Base-by-base conservation (phyloP, 2,329 filamentous ascomycete species). In the Arthroderma uncinatum region DNA sequence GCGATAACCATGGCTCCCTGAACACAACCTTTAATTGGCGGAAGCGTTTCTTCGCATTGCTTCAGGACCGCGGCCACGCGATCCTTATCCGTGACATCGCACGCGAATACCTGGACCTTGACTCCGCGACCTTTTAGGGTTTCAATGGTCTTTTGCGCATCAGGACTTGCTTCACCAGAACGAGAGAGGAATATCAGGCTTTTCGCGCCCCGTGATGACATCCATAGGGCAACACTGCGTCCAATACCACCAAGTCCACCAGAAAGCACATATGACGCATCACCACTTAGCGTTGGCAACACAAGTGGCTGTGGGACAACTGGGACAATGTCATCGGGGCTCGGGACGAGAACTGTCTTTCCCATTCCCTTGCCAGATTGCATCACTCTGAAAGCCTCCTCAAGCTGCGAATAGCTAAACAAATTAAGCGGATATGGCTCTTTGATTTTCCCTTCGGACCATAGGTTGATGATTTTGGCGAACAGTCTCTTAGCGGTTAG, bases 1-100 rank as follows among this genome's bases (percentile, higher is more conserved):
- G 64, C 57, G 0, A 79, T 65, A 1, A 68, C 64, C 65, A 70
- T 69, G 0, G 70, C 57, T 1, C 57, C 58, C 52, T 71, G 68
- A 10, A 73, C 66, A 23, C 66, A 65, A 1, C 71, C 71, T 25
- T 60, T 62, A 25, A 72, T 65, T 1, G 66, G 66, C 0, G 65
- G 64, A 57, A 70, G 53, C 9, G 53, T 57, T 10, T 55, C 33
- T 3, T 37, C 25, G 42, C 60, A 60, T 28, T 62, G 57, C 23
- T 63, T 57, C 9, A 65, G 23, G 3, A 59, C 59, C 3, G 47
- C 39, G 21, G 58, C 37, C 14, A 65, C 21, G 40, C 21, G 40
- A 44, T 16, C n/a, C 16, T 44, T n/a, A 23, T 44, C 21, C 8
- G 9, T 16, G 16, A 64, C 60, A 57, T 62, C 59, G 16, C 60